phyloP scores from a whole-genome alignment of 331 rosid genomes.

The Telfairia occidentalis region DNA sequence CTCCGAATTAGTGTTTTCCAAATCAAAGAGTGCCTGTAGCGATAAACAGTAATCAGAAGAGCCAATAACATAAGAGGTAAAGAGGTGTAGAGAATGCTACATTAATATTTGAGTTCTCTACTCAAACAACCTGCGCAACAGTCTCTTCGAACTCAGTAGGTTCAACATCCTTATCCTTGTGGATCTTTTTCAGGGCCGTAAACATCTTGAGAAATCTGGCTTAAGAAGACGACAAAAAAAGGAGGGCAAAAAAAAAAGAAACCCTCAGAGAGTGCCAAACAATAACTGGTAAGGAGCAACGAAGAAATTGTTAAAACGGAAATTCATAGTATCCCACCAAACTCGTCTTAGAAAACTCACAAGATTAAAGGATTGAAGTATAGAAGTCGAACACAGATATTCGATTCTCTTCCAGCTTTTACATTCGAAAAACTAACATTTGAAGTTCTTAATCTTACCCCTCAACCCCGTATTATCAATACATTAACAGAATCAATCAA shows the following conservation, averaged over 20 bases:
- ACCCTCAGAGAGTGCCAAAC: neutral
- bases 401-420: neutral
- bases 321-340: neutral
- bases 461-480: neutral
- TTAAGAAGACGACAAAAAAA: neutral
- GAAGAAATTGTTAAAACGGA: neutral
- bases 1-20: slow-evolving; percentile 74
- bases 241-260: neutral
- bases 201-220: slow-evolving; percentile 42
- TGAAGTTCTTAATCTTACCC: neutral
- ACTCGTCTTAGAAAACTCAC: neutral
- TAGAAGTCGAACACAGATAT: neutral
- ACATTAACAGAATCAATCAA: neutral
- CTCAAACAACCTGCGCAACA: slow-evolving; percentile 41
- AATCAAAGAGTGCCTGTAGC: slow-evolving; percentile 67
- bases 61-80: neutral
- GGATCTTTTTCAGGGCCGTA: slow-evolving; percentile 58
- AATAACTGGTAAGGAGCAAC: neutral
- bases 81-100: neutral
- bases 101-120: neutral
- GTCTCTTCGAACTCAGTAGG: slow-evolving; percentile 61
- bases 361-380: too few relatives aligned
- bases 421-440: neutral
- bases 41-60: neutral
- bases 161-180: slow-evolving; percentile 51